phyloP scores from a whole-genome alignment of 495 filamentous ascomycete genomes.

The Tuber borchii region DNA sequence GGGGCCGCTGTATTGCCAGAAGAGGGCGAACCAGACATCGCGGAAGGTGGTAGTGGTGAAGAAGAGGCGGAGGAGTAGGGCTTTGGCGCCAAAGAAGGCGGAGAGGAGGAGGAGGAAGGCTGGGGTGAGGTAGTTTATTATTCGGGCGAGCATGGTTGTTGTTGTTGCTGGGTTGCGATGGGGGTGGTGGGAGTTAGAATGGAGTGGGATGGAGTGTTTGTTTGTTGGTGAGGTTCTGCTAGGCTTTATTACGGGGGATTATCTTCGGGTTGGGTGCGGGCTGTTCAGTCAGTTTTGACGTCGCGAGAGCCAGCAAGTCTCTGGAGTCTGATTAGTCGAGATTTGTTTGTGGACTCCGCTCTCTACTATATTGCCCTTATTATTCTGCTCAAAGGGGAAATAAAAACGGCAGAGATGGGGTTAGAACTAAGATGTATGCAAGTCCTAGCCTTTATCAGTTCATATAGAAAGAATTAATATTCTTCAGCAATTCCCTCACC shows the following conservation, averaged over 20 bases:
- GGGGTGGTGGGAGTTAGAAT: neutral
- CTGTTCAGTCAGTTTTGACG: neutral
- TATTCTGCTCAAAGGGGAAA: neutral
- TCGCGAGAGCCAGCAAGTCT: neutral
- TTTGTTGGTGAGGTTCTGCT: neutral
- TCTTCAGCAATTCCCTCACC: neutral
- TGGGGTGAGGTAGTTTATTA: neutral
- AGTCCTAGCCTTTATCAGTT: neutral
- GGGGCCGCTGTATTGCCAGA: slow-evolving; percentile 70
- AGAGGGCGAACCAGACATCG: slow-evolving; percentile 51
- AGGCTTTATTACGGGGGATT: neutral
- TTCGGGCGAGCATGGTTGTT: neutral
- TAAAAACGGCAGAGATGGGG: neutral
- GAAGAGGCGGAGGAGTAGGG: neutral
- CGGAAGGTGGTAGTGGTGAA: neutral
- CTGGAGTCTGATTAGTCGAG: neutral
- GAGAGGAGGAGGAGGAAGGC: neutral
- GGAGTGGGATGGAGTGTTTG: neutral
- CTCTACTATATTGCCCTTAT: neutral
- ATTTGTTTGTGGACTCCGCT: neutral
- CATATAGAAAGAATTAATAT: neutral
- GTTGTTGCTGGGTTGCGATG: neutral
- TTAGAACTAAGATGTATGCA: neutral
- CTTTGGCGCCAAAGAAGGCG: neutral
- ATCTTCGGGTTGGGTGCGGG: neutral